Evolutionary conservation across 768 basidiomycete genomes (phyloP).

Genomic region (Polyporus arcularius): DNA sequence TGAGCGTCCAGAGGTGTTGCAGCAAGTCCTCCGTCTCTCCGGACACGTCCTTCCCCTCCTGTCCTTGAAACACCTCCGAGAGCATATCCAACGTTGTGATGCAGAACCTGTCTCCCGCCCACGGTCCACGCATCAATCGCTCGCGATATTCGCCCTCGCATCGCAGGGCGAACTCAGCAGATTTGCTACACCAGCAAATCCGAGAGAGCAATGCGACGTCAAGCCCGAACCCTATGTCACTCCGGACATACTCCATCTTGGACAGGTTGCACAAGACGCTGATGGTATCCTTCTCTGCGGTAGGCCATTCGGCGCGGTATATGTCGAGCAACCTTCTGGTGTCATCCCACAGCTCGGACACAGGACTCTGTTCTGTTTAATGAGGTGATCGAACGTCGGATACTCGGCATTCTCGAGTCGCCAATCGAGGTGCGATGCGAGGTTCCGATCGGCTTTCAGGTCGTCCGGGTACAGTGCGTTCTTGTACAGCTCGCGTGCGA

Average conservation of each 20-base stretch:
- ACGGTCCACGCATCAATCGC: background rate
- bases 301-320: too few relatives aligned
- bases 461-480: too few relatives aligned
- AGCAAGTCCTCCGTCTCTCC: background rate
- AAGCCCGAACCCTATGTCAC: background rate
- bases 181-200: background rate
- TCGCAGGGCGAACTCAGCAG: too few relatives aligned
- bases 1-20: background rate
- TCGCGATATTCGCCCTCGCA: background rate
- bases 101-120: conserved; percentile 2
- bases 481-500: too few relatives aligned
- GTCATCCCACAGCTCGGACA: too few relatives aligned
- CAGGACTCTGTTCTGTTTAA: too few relatives aligned
- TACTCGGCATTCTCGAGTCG: too few relatives aligned
- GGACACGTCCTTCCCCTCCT: background rate
- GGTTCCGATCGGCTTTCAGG: too few relatives aligned
- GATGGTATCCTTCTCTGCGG: background rate
- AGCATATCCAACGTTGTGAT: background rate
- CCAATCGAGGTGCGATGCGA: too few relatives aligned
- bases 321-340: too few relatives aligned
- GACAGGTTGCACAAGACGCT: background rate
- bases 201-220: background rate
- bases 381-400: too few relatives aligned
- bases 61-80: background rate
- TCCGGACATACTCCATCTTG: background rate